These are phyloP conservation scores for Nigrospora sphaerica DNA, from an alignment of 2,329 filamentous ascomycete species.

Conservation along the genomic window DNA sequence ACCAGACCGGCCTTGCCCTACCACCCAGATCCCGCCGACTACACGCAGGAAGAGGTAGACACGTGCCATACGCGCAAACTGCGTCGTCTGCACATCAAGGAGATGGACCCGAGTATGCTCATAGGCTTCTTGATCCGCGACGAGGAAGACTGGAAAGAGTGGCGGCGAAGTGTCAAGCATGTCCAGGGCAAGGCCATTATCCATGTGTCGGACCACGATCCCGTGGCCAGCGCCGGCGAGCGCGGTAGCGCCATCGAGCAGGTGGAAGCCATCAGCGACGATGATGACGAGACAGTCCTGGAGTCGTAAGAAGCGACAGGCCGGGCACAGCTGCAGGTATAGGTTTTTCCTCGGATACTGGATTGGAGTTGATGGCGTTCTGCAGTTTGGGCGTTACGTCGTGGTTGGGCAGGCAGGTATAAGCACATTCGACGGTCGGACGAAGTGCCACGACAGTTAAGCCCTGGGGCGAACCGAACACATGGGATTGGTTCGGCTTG, in stretches of 20 bases:
- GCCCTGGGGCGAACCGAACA: no score
- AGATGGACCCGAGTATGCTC: slow-evolving; percentile 98
- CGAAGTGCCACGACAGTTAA: no score
- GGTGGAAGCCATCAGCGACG: slow-evolving; percentile 81
- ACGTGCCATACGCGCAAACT: slow-evolving; percentile 84
- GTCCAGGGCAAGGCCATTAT: slow-evolving; percentile 80
- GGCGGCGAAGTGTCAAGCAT: slow-evolving; percentile 69
- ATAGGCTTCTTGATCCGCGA: slow-evolving; percentile 84
- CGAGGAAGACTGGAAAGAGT: slow-evolving; percentile 76
- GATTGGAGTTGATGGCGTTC: no score
- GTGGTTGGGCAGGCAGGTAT: no score
- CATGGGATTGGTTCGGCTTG: no score
- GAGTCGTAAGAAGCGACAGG: background rate
- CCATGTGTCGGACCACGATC: slow-evolving; percentile 69
- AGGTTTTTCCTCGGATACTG: no score
- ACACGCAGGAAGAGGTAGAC: slow-evolving; percentile 66
- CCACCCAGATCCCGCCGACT: slow-evolving; percentile 46
- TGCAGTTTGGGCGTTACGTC: no score
- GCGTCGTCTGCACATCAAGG: slow-evolving; percentile 72
- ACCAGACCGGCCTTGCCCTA: slow-evolving; percentile 71
- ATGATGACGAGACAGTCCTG: slow-evolving; percentile 31
- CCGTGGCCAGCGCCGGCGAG: slow-evolving; percentile 49
- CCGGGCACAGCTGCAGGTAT: background rate
- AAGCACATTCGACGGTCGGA: no score
- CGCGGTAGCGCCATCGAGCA: slow-evolving; percentile 75